Evolutionary conservation across 192 early-diverging fungal species (phyloP).

Genomic region (Coemansia sp.): DNA sequence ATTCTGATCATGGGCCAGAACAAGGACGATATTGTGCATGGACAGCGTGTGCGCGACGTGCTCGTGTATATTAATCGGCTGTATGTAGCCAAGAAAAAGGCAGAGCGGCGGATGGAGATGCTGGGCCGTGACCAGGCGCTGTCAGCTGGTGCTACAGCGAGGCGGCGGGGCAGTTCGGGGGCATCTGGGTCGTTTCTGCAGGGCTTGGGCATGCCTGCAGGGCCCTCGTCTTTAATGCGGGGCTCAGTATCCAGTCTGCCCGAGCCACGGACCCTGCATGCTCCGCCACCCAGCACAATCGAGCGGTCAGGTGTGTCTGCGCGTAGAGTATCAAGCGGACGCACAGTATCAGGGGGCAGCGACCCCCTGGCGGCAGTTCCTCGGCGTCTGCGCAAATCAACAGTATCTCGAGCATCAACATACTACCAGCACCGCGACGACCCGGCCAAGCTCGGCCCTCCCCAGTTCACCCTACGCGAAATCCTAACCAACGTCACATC

Average conservation of each 20-base stretch:
- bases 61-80: constrained; percentile 75
- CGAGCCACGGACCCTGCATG: neutral
- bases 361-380: neutral
- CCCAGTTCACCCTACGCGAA: constrained; percentile 56
- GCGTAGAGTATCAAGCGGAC: neutral
- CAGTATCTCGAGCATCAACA: constrained; percentile 33
- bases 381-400: neutral
- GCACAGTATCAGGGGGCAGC: neutral
- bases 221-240: neutral
- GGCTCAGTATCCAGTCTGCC: neutral
- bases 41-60: constrained; percentile 71
- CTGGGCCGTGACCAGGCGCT: constrained; percentile 45
- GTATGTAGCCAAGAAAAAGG: constrained; percentile 66
- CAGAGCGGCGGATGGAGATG: constrained; percentile 68
- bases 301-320: neutral
- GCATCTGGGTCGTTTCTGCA: too few relatives aligned
- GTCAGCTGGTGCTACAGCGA: neutral
- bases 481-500: constrained; percentile 67
- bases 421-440: constrained; percentile 54
- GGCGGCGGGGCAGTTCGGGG: neutral
- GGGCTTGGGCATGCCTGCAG: too few relatives aligned
- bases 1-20: constrained; percentile 59
- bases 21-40: constrained; percentile 77
- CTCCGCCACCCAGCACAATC: neutral
- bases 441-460: constrained; percentile 38